These are phyloP conservation scores for Oryza australiensis DNA, from an alignment of 176 grass and related monocot genomes.

Conservation along the genomic window DNA sequence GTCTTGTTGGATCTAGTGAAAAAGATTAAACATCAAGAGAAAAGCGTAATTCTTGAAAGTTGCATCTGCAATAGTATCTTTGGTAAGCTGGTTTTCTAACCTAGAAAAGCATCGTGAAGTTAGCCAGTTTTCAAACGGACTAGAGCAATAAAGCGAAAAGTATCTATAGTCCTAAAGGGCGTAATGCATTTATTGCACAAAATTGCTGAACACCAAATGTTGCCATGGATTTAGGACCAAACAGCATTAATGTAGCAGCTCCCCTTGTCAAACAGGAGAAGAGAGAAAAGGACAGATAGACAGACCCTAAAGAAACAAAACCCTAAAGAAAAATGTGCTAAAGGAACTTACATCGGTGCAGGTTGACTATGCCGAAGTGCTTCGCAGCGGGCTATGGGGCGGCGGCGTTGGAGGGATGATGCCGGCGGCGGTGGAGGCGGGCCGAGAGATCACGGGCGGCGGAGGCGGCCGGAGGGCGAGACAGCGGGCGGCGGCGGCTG, in stretches of 20 bases:
- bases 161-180: background rate
- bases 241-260: slow-evolving; percentile 20
- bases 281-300: slow-evolving; percentile 10
- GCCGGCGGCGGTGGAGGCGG: too few relatives aligned
- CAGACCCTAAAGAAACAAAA: too few relatives aligned
- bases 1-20: background rate
- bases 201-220: background rate
- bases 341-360: too few relatives aligned
- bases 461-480: too few relatives aligned
- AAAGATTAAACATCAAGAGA: background rate
- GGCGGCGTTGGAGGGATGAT: too few relatives aligned
- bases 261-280: slow-evolving; percentile 1
- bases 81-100: background rate
- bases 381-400: too few relatives aligned
- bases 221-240: slow-evolving; percentile 1
- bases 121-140: background rate
- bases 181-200: background rate
- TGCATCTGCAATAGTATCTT: background rate
- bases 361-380: too few relatives aligned
- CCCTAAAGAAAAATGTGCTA: too few relatives aligned
- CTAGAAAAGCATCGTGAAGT: background rate
- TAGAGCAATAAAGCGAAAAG: slow-evolving; percentile 11
- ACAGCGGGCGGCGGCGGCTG: too few relatives aligned
- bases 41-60: background rate
- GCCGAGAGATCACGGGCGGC: too few relatives aligned